Evolutionary conservation across 176 grass and related monocot species (phyloP).

Genomic region (Miscanthus lutarioriparius): DNA sequence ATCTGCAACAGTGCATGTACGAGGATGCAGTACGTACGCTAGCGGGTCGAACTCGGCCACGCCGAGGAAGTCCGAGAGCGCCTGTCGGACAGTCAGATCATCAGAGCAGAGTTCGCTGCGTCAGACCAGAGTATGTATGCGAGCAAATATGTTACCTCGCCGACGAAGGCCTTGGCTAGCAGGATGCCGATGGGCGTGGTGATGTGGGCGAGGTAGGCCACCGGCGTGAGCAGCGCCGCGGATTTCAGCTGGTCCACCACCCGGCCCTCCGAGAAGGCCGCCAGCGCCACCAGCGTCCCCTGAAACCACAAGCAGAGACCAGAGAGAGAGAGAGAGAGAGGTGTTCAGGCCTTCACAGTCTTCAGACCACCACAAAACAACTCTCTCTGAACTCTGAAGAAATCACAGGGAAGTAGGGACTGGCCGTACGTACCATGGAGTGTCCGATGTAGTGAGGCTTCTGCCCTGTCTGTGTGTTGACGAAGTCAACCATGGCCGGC

Average conservation of each 20-base stretch:
- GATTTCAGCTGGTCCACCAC: constrained; percentile 72
- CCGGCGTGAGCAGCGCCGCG: constrained; percentile 68
- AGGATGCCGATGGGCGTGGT: constrained; percentile 61
- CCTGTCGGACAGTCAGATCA: constrained; percentile 16
- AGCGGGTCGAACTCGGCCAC: constrained; percentile 73
- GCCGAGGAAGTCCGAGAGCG: constrained; percentile 45
- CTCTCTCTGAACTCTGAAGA: background rate
- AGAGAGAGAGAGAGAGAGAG: background rate
- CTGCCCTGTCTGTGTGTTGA: constrained; percentile 49
- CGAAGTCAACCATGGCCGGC: constrained; percentile 58
- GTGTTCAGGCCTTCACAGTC: background rate
- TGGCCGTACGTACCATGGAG: constrained; percentile 63
- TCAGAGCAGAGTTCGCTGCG: background rate
- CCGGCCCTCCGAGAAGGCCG: constrained; percentile 75
- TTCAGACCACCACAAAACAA: background rate
- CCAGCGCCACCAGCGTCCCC: constrained; percentile 77
- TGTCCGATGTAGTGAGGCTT: constrained; percentile 89
- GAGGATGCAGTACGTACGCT: constrained; percentile 28
- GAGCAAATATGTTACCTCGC: constrained; percentile 41
- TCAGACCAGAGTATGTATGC: background rate
- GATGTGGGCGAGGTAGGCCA: constrained; percentile 83
- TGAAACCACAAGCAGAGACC: constrained; percentile 3
- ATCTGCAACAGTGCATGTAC: background rate
- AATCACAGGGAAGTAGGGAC: background rate
- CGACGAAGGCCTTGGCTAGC: constrained; percentile 61